Percentiles rank a stretch among this genome's conserved stretches.
These are phyloP conservation scores for Sporobolomyces phaffii DNA, from an alignment of 768 basidiomycete species.

Conservation along the genomic window DNA sequence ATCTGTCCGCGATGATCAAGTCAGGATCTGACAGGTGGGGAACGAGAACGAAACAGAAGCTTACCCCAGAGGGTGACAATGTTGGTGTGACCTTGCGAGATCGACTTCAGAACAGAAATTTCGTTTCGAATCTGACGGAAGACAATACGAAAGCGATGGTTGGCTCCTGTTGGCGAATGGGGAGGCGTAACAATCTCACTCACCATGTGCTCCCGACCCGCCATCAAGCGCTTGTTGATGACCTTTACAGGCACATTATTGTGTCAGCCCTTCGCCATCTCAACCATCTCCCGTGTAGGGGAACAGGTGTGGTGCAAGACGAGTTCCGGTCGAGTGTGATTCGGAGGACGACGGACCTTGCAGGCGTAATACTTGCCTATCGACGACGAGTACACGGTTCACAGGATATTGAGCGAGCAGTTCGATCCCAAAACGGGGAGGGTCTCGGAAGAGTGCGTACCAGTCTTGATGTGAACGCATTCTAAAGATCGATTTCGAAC, in stretches of 20 bases:
- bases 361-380: slow-evolving; percentile 93
- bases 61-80: slow-evolving; percentile 61
- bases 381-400: slow-evolving; percentile 43
- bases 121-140: slow-evolving; percentile 78
- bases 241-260: slow-evolving; percentile 49
- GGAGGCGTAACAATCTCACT: slow-evolving; percentile 38
- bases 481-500: neutral
- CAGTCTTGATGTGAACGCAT: slow-evolving; percentile 38
- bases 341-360: slow-evolving; percentile 54
- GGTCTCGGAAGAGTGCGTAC: no score
- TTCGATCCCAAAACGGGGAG: no score
- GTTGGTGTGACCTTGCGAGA: slow-evolving; percentile 82
- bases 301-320: neutral
- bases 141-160: neutral
- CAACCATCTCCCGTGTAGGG: no score
- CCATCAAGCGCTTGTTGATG: slow-evolving; percentile 98
- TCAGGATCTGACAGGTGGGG: neutral
- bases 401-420: no score
- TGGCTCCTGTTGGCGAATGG: neutral
- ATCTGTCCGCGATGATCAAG: slow-evolving; percentile 4
- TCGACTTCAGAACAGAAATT: slow-evolving; percentile 85
- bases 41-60: neutral
- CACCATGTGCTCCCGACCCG: slow-evolving; percentile 96
- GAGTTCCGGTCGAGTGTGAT: no score
- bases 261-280: no score